Evolutionary conservation across 2,329 filamentous ascomycete species (phyloP).

Genomic region (Claviceps pazoutovae): DNA sequence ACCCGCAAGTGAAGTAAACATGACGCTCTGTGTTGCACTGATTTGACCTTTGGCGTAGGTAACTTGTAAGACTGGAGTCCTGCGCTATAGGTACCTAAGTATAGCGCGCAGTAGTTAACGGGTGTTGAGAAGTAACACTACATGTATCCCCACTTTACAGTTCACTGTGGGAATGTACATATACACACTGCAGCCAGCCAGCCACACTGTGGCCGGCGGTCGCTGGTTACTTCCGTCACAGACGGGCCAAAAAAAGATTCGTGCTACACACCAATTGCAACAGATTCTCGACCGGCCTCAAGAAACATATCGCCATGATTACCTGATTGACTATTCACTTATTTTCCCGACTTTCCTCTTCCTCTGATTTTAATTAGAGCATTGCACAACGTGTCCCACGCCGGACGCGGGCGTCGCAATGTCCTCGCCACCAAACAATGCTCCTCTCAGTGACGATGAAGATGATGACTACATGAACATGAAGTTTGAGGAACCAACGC

Average conservation of each 20-base stretch:
- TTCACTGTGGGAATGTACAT: not conserved
- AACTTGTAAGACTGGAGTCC: too few species aligned
- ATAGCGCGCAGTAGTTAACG: too few species aligned
- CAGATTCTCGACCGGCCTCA: not conserved
- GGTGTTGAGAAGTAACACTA: too few species aligned
- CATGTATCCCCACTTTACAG: not conserved
- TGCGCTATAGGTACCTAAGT: too few species aligned
- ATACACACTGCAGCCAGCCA: not conserved
- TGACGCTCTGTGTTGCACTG: not conserved
- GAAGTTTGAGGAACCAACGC: conserved; percentile 58
- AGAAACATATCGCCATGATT: too few species aligned
- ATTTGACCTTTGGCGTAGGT: too few species aligned
- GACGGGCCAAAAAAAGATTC: not conserved
- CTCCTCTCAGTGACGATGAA: conserved; percentile 4
- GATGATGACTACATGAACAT: conserved; percentile 98
- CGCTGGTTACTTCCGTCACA: not conserved
- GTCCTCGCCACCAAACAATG: conserved; percentile 2
- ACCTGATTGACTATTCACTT: too few species aligned
- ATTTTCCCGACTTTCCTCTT: not conserved
- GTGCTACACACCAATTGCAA: not conserved
- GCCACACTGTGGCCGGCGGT: conserved; percentile 4
- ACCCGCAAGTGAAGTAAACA: not conserved
- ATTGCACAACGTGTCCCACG: not conserved
- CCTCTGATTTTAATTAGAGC: not conserved
- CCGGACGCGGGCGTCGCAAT: not conserved